Percentiles rank a stretch among this genome's conserved stretches.
Conservation (phyloP, 495 filamentous ascomycete species). For the Penicillium alfredii region DNA sequence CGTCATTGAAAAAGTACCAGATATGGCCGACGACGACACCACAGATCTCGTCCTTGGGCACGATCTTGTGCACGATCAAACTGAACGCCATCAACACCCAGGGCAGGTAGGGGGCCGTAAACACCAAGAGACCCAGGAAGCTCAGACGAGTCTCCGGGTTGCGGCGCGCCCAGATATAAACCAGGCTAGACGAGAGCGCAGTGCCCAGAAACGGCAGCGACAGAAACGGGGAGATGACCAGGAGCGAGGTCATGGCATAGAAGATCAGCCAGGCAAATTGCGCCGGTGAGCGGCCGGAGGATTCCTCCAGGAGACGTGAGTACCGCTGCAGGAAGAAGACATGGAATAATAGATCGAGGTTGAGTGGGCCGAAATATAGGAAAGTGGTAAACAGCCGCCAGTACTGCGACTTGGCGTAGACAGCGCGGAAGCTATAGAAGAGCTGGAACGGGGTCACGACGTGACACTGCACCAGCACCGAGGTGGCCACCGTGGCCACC, state of each 20-base stretch:
- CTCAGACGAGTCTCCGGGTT: conserved; percentile 89
- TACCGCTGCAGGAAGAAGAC: conserved; percentile 98
- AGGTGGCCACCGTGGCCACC: conserved; percentile 81
- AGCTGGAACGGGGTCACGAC: conserved; percentile 88
- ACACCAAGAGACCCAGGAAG: conserved; percentile 84
- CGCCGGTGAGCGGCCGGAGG: conserved; percentile 79
- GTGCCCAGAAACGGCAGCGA: conserved; percentile 89
- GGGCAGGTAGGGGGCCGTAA: conserved; percentile 89
- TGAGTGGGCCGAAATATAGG: conserved; percentile 92
- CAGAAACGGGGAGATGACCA: conserved; percentile 72
- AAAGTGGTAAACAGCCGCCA: conserved; percentile 95
- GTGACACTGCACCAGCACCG: conserved; percentile 85
- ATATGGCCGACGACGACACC: conserved; percentile 91
- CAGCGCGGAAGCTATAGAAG: conserved; percentile 91
- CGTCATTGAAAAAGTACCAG: conserved; percentile 97
- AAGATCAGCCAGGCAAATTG: conserved; percentile 91
- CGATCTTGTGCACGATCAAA: conserved; percentile 71
- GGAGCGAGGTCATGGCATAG: conserved; percentile 71
- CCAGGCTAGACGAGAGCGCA: conserved; percentile 79
- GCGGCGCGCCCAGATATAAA: conserved; percentile 97
- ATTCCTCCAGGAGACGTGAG: conserved; percentile 90
- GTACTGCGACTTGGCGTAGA: conserved; percentile 90
- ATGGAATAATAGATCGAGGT: conserved; percentile 93
- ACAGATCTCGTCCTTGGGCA: conserved; percentile 94
- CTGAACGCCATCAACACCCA: conserved; percentile 95